These are phyloP conservation scores for Kodamaea derodonti DNA, from an alignment of 1,139 yeast genomes.

Conservation along the genomic window DNA sequence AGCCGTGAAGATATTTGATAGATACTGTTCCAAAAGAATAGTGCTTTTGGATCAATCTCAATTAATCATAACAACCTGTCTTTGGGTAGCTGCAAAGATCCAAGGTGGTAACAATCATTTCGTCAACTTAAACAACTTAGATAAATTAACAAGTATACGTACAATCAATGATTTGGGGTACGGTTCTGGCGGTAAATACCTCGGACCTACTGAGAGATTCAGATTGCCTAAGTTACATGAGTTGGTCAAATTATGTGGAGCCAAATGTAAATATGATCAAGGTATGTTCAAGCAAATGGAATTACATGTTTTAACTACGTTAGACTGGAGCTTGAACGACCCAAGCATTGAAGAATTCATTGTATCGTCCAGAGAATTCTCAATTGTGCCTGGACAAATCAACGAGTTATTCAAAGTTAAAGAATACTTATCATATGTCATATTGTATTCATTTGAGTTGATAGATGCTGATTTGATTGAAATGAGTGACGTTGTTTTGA, in stretches of 20 bases:
- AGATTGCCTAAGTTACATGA: slow-evolving; percentile 63
- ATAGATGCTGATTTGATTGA: slow-evolving; percentile 32
- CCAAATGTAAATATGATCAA: slow-evolving; percentile 52
- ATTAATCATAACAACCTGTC: slow-evolving; percentile 60
- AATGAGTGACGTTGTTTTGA: slow-evolving; percentile 32
- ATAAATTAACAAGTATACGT: slow-evolving; percentile 26
- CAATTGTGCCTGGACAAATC: slow-evolving; percentile 13
- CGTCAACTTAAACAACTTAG: slow-evolving; percentile 42
- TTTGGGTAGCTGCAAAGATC: slow-evolving; percentile 62
- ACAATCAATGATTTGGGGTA: slow-evolving; percentile 43
- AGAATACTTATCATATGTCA: slow-evolving; percentile 34
- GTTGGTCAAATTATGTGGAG: slow-evolving; percentile 58
- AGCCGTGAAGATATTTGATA: slow-evolving; percentile 57
- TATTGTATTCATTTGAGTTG: slow-evolving; percentile 36
- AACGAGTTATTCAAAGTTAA: slow-evolving; percentile 36
- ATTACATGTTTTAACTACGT: slow-evolving; percentile 51
- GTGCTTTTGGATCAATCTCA: slow-evolving; percentile 61
- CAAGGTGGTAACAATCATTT: slow-evolving; percentile 72
- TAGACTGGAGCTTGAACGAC: slow-evolving; percentile 60
- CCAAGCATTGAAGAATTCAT: slow-evolving; percentile 55
- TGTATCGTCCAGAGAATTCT: slow-evolving; percentile 30
- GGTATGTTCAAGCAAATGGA: slow-evolving; percentile 60
- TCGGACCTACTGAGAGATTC: slow-evolving; percentile 65
- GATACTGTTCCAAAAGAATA: slow-evolving; percentile 63
- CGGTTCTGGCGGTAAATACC: slow-evolving; percentile 54